Evolutionary conservation across 1,139 yeast species (phyloP).

Genomic region (Taphrina sp.): DNA sequence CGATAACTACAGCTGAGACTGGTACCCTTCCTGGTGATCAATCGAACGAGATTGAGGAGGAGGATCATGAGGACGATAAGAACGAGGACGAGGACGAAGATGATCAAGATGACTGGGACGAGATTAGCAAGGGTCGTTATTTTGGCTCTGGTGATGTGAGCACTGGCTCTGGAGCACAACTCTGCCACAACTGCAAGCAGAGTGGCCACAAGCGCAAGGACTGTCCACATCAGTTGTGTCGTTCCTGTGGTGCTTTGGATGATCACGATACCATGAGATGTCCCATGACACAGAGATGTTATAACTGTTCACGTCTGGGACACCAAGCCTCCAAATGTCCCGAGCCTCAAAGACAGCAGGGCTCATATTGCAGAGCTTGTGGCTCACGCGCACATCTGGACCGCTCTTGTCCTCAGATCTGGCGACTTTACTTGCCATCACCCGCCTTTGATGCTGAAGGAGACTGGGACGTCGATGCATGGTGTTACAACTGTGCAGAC

Average conservation of each 20-base stretch:
- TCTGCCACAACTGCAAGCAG: slow-evolving; percentile 33
- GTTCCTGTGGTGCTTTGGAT: slow-evolving; percentile 34
- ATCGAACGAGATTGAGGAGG: too few species aligned
- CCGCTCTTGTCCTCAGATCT: slow-evolving; percentile 33
- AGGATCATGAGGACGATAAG: too few species aligned
- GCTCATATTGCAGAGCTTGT: slow-evolving; percentile 29
- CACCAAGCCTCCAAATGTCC: slow-evolving; percentile 32
- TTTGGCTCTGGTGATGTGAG: slow-evolving; percentile 24
- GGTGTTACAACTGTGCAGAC: slow-evolving; percentile 35
- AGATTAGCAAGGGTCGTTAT: slow-evolving; percentile 31
- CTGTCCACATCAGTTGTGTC: slow-evolving; percentile 29
- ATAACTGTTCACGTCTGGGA: slow-evolving; percentile 32
- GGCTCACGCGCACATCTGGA: slow-evolving; percentile 30
- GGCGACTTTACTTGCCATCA: slow-evolving; percentile 32
- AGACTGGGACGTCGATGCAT: slow-evolving; percentile 20
- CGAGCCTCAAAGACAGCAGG: slow-evolving; percentile 29
- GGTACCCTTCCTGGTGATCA: too few species aligned
- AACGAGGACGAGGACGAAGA: background rate
- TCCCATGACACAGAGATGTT: slow-evolving; percentile 32
- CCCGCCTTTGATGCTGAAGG: slow-evolving; percentile 10
- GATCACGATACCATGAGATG: slow-evolving; percentile 33
- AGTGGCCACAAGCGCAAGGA: slow-evolving; percentile 31
- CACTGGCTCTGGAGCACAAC: slow-evolving; percentile 6
- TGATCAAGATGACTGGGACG: slow-evolving; percentile 21
- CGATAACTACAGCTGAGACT: too few species aligned